These are phyloP conservation scores for Tolypocladium amazonense DNA, from an alignment of 2,329 filamentous ascomycete genomes.

Conservation along the genomic window DNA sequence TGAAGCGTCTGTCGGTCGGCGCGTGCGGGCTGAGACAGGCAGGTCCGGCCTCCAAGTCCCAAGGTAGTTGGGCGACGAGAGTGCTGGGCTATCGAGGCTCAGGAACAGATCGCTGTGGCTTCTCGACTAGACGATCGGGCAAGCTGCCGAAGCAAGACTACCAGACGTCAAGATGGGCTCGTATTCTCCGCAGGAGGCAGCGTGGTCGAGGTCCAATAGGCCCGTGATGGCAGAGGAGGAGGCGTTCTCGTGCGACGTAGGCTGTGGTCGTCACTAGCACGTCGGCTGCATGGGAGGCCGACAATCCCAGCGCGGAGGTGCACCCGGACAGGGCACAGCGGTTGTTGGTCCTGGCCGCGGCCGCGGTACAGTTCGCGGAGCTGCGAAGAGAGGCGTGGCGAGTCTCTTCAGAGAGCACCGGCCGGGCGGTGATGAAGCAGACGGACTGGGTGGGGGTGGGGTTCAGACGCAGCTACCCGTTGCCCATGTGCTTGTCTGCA, in stretches of 20 bases:
- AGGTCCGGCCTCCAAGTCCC: neutral
- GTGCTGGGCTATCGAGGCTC: slow-evolving; percentile 4
- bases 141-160: slow-evolving; percentile 11
- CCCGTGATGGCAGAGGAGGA: slow-evolving; percentile 9
- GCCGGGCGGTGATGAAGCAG: neutral
- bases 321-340: slow-evolving; percentile 3
- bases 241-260: slow-evolving; percentile 13
- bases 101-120: slow-evolving; percentile 12
- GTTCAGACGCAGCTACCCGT: slow-evolving; percentile 13
- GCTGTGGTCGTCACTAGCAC: slow-evolving; percentile 14
- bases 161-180: slow-evolving; percentile 16
- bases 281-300: slow-evolving; percentile 10
- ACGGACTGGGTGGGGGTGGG: neutral
- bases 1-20: neutral
- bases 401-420: neutral
- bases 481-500: slow-evolving; percentile 9
- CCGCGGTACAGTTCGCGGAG: neutral
- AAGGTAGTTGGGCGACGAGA: slow-evolving; percentile 1
- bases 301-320: slow-evolving; percentile 7
- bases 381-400: neutral
- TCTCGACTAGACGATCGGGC: slow-evolving; percentile 14
- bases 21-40: slow-evolving; percentile 5
- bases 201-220: slow-evolving; percentile 14
- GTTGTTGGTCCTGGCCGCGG: slow-evolving; percentile 1
- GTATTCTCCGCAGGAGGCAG: slow-evolving; percentile 16